These are phyloP conservation scores for Colletotrichum filicis DNA, from an alignment of 2,329 filamentous ascomycete genomes.

Conservation along the genomic window DNA sequence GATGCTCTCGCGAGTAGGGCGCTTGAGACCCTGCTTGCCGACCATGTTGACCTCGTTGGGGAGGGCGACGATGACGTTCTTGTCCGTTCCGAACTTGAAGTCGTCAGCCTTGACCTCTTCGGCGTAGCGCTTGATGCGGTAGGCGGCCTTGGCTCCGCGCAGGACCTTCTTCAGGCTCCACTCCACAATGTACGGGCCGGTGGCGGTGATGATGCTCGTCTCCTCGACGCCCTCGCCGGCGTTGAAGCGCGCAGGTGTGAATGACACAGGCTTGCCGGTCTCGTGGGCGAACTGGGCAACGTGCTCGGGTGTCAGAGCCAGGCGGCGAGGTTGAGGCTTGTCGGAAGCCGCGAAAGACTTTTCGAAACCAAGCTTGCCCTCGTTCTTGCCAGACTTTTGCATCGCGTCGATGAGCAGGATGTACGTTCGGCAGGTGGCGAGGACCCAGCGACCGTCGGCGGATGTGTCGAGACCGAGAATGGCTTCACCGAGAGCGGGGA, in stretches of 20 bases:
- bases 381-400: constrained; percentile 94
- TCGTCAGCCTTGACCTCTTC: constrained; percentile 98
- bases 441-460: constrained; percentile 93
- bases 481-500: constrained; percentile 92
- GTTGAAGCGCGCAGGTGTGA: constrained; percentile 95
- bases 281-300: constrained; percentile 98
- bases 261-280: constrained; percentile 85
- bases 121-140: constrained; percentile 95
- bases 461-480: constrained; percentile 96
- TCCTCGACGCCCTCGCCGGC: constrained; percentile 83
- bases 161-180: constrained; percentile 95
- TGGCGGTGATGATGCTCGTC: constrained; percentile 96
- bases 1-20: constrained; percentile 93
- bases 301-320: constrained; percentile 89
- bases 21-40: constrained; percentile 83
- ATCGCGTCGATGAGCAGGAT: constrained; percentile 91
- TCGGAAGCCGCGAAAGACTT: constrained; percentile 90
- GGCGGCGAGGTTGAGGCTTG: constrained; percentile 91
- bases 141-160: constrained; percentile 83
- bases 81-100: constrained; percentile 96
- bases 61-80: constrained; percentile 96
- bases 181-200: constrained; percentile 95
- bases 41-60: constrained; percentile 99
- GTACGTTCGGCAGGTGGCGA: constrained; percentile 94
- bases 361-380: constrained; percentile 98